phyloP scores from a whole-genome alignment of 2,329 filamentous ascomycete species.

The Penicillium sp. region DNA sequence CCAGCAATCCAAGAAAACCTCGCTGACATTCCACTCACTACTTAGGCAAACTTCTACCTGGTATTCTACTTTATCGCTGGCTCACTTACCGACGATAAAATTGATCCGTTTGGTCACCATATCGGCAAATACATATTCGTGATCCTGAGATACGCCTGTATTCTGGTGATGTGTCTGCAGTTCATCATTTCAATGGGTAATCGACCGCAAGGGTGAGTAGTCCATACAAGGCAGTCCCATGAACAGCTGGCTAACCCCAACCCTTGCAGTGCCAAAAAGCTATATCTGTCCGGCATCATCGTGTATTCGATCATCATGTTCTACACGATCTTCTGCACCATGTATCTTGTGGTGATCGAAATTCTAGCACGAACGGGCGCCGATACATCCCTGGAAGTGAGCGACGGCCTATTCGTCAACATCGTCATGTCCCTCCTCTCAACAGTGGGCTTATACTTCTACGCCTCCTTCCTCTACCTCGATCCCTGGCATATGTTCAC shows the following conservation, averaged over 20 bases:
- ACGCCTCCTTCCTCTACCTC: slow-evolving; percentile 92
- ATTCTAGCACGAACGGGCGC: slow-evolving; percentile 47
- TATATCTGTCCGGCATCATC: slow-evolving; percentile 81
- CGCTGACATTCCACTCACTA: slow-evolving; percentile 13
- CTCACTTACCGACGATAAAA: slow-evolving; percentile 64
- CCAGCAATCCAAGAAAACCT: too few relatives aligned
- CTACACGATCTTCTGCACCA: slow-evolving; percentile 79
- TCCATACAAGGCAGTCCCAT: not conserved
- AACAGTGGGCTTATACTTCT: slow-evolving; percentile 85
- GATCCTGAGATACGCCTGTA: slow-evolving; percentile 72
- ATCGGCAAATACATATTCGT: slow-evolving; percentile 79
- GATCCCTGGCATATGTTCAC: slow-evolving; percentile 99
- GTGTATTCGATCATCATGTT: slow-evolving; percentile 90
- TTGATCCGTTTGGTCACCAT: slow-evolving; percentile 86
- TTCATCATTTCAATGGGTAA: slow-evolving; percentile 97
- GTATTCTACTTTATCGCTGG: slow-evolving; percentile 98
- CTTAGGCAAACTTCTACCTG: slow-evolving; percentile 85
- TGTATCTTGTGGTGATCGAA: slow-evolving; percentile 84
- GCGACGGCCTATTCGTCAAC: slow-evolving; percentile 89
- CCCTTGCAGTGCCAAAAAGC: slow-evolving; percentile 58
- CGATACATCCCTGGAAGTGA: slow-evolving; percentile 52
- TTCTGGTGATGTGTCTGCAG: slow-evolving; percentile 83
- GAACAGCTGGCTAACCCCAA: too few relatives aligned
- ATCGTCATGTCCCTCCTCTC: slow-evolving; percentile 78
- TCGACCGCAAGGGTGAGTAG: slow-evolving; percentile 67